A percentile compares a stretch with the other conserved stretches of the same genome.
These are phyloP conservation scores for Neonectria faginata DNA, from an alignment of 2,329 filamentous ascomycete genomes.

Conservation along the genomic window DNA sequence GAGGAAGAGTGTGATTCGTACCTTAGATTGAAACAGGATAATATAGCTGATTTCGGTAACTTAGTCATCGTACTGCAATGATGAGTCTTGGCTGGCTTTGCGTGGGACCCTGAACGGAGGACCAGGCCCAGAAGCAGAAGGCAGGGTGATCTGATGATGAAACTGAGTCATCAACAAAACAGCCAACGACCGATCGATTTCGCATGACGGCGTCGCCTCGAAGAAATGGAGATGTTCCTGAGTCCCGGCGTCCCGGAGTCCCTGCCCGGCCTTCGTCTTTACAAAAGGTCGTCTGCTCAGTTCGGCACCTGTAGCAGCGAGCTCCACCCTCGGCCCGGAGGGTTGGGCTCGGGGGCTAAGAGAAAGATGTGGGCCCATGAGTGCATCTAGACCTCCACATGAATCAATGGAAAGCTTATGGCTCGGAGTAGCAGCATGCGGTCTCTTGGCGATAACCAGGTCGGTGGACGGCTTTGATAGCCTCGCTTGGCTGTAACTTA, in stretches of 20 bases:
- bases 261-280: constrained; percentile 15
- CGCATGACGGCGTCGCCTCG: constrained; percentile 3
- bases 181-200: constrained; percentile 7
- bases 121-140: constrained; percentile 38
- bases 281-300: constrained; percentile 24
- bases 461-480: constrained; percentile 16
- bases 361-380: constrained; percentile 24
- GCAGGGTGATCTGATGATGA: constrained; percentile 28
- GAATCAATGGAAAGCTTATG: constrained; percentile 27
- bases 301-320: constrained; percentile 26
- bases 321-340: constrained; percentile 37
- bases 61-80: constrained; percentile 26
- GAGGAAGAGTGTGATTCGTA: not conserved
- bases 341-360: constrained; percentile 35
- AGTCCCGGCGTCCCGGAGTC: constrained; percentile 2
- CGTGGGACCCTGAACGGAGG: constrained; percentile 32
- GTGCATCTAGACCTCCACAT: constrained; percentile 32
- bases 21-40: constrained; percentile 1
- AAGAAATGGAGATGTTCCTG: constrained; percentile 12
- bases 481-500: constrained; percentile 22
- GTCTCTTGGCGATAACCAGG: constrained; percentile 21
- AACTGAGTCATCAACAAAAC: constrained; percentile 15
- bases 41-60: constrained; percentile 12
- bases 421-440: constrained; percentile 8
- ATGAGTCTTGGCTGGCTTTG: constrained; percentile 21